phyloP scores from a whole-genome alignment of 176 grass and related monocot genomes.

The Paspalum notatum region DNA sequence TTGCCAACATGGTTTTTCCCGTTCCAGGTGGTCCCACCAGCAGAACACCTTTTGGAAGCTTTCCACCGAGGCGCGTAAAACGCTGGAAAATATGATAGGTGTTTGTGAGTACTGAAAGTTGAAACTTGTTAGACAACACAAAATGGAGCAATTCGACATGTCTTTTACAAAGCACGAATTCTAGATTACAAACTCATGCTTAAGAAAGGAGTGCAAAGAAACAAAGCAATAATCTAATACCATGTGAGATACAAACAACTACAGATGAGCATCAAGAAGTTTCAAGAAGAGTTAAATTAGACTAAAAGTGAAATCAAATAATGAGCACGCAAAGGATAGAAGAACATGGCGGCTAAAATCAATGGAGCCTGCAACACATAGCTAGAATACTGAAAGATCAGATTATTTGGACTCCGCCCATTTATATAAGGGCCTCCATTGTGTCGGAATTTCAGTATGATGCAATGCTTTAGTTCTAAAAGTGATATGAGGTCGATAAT shows the following conservation, averaged over 20 bases:
- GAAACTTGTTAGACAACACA: not conserved
- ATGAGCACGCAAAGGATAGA: not conserved
- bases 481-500: not conserved
- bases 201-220: not conserved
- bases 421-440: no score
- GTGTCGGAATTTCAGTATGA: constrained; percentile 3
- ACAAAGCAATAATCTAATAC: not conserved
- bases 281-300: not conserved
- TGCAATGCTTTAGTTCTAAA: not conserved
- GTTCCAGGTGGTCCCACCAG: constrained; percentile 96
- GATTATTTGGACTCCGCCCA: no score
- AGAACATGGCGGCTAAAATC: not conserved
- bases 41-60: constrained; percentile 97
- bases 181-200: not conserved
- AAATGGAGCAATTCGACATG: not conserved
- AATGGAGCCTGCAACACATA: not conserved
- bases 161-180: constrained; percentile 7
- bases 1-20: constrained; percentile 95
- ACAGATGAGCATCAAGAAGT: not conserved
- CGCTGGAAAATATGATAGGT: constrained; percentile 56
- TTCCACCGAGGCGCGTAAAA: constrained; percentile 94
- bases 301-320: not conserved
- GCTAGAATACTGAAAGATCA: not conserved
- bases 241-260: not conserved
- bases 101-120: constrained; percentile 21